Percentiles rank a stretch among this genome's conserved stretches.
Conservation (phyloP, 2,329 filamentous ascomycete species). For the Ambrosiella xylebori region DNA sequence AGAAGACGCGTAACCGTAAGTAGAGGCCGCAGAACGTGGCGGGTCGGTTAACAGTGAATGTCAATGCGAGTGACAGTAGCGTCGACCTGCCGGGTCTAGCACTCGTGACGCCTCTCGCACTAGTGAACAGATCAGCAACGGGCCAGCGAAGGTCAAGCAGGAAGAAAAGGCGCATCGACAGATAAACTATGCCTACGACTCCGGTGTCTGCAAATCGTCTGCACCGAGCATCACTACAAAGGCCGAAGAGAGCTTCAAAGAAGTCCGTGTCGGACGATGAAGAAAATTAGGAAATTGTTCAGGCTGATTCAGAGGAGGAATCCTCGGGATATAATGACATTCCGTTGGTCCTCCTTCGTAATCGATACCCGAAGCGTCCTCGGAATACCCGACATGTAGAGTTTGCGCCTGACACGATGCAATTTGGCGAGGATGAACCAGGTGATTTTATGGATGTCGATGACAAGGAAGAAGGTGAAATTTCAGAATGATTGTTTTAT, state of each 20-base stretch:
- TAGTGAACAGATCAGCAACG: neutral
- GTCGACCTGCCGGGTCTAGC: neutral
- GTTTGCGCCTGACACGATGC: neutral
- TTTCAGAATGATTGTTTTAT: neutral
- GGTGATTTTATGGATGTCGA: neutral
- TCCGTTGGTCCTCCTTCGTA: slow-evolving; percentile 4
- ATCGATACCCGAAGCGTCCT: neutral
- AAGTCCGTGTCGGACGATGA: no score
- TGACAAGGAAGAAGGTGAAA: neutral
- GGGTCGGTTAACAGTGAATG: neutral
- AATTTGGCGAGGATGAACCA: neutral
- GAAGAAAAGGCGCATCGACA: neutral
- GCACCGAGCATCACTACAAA: no score
- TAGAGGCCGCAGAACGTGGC: slow-evolving; percentile 16
- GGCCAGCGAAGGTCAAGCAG: neutral
- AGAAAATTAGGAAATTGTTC: neutral
- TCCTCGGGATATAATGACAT: slow-evolving; percentile 1
- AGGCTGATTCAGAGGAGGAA: neutral
- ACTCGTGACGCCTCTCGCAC: neutral
- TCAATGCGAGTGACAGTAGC: no score
- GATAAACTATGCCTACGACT: neutral
- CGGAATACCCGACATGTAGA: neutral
- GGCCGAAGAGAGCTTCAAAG: no score
- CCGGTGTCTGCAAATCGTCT: no score
- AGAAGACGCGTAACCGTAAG: slow-evolving; percentile 43